phyloP scores from a whole-genome alignment of 108 stramenopile species.

The Epithemia pelagica region DNA sequence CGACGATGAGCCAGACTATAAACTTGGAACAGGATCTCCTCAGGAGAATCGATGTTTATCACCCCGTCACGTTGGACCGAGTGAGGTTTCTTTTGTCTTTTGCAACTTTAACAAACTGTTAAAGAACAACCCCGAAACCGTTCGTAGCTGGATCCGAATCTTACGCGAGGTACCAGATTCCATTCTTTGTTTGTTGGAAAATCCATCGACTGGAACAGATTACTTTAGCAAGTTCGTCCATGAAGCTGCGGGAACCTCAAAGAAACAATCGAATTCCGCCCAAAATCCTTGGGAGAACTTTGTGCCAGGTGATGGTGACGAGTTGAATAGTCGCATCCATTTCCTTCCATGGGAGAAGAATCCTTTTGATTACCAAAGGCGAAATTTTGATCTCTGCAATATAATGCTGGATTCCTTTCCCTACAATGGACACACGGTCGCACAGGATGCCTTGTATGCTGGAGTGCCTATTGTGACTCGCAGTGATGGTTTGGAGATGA shows the following conservation, averaged over 20 bases:
- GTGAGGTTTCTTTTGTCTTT: conserved; percentile 56
- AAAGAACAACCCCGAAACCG: conserved; percentile 79
- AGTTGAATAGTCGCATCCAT: conserved; percentile 56
- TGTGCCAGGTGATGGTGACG: conserved; percentile 40
- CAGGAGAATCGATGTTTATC: conserved; percentile 71
- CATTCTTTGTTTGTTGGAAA: conserved; percentile 72
- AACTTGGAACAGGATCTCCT: conserved; percentile 63
- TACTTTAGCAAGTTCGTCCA: conserved; percentile 63
- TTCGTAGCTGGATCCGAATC: conserved; percentile 73
- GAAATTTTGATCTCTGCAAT: conserved; percentile 74
- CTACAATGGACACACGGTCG: conserved; percentile 84
- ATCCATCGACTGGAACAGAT: conserved; percentile 49
- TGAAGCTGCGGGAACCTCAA: conserved; percentile 37
- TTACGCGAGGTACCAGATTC: conserved; percentile 71
- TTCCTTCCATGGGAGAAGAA: conserved; percentile 76
- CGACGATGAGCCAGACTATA: conserved; percentile 13
- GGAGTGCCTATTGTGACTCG: conserved; percentile 81
- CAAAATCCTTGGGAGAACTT: conserved; percentile 19
- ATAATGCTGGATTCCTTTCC: conserved; percentile 79
- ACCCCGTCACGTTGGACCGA: conserved; percentile 15
- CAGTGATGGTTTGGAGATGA: conserved; percentile 80
- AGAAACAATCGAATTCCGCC: not conserved
- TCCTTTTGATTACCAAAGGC: conserved; percentile 78
- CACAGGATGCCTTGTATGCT: conserved; percentile 76
- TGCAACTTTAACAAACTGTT: conserved; percentile 86